Base-by-base conservation (phyloP, 257 asterid genomes). In the Penstemon barbatus region DNA sequence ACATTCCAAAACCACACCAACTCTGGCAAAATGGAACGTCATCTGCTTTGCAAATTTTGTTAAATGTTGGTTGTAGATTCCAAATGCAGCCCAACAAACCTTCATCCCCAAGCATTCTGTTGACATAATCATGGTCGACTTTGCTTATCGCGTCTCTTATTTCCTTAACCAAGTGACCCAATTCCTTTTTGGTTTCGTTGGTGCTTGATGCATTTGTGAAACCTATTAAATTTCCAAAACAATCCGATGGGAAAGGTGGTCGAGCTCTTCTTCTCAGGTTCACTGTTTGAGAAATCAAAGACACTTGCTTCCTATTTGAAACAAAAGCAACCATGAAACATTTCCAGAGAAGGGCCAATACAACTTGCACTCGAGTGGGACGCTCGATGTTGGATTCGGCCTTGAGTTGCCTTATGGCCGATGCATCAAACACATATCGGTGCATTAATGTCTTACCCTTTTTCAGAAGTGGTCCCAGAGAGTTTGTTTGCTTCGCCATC, bases 311-410 rank as follows among this genome's bases (percentile, higher is more conserved):
- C 4, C 19, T 11, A 8, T 71, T 71, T 5, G 61, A 55, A 3
- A 61, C 43, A 10, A 68, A 71, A 0, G 71, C 58, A 5, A 37
- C 57, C 63, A 71, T 67, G 68, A 71, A 67, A 44, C 64, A 71
- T 54, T 54, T 65, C 80, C 80, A 71, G 36, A 76, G 38, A 9
- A 76, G 72, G 5, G 70, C 73, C 33, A 25, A 25, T 25, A 25
- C 33, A 25, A 25, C 33, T 25, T 25, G 33, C 33, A 25, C 33
- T 25, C 9, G 71, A 66, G 79, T 18, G 5, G 75, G 45, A 43
- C 57, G 19, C 0, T 5, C 57, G 43, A 57, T 25, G 18, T 19
- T 63, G n/a, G 64, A 49, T 38, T 60, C 41, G 8, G 66, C 13
- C 49, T 53, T 78, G 5, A 78, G 74, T 5, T 25, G 5, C 4